Evolutionary conservation across 2,329 filamentous ascomycete species (phyloP).

Genomic region (Alternaria metachromatica): DNA sequence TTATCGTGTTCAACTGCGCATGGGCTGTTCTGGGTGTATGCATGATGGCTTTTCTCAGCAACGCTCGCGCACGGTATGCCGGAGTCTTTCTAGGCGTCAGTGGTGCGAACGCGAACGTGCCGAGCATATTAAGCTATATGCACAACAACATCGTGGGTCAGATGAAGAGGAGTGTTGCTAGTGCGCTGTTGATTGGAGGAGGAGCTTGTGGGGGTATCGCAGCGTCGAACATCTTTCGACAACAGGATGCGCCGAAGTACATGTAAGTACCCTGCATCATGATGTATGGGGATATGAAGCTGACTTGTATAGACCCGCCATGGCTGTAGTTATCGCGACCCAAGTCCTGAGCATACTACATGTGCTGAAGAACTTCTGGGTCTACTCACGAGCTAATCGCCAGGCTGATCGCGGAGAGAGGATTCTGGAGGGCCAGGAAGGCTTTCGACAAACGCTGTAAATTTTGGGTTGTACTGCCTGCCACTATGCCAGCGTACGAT

Average conservation of each 20-base stretch:
- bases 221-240: slow-evolving; percentile 24
- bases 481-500: not conserved
- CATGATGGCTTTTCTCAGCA: slow-evolving; percentile 52
- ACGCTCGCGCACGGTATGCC: slow-evolving; percentile 21
- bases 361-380: slow-evolving; percentile 14
- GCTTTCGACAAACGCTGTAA: slow-evolving; percentile 28
- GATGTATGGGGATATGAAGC: not conserved
- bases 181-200: slow-evolving; percentile 28
- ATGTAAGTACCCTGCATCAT: not conserved
- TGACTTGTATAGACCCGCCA: not conserved
- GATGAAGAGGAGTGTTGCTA: slow-evolving; percentile 34
- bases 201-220: slow-evolving; percentile 29
- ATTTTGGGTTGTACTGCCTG: not conserved
- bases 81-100: slow-evolving; percentile 27
- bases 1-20: slow-evolving; percentile 62
- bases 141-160: slow-evolving; percentile 36
- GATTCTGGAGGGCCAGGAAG: slow-evolving; percentile 25
- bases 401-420: slow-evolving; percentile 26
- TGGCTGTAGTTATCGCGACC: slow-evolving; percentile 28
- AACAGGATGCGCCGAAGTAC: slow-evolving; percentile 29
- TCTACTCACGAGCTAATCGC: slow-evolving; percentile 18
- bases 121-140: slow-evolving; percentile 24
- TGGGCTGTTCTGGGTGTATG: slow-evolving; percentile 63
- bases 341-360: slow-evolving; percentile 22
- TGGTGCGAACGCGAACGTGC: slow-evolving; percentile 25